Conservation (phyloP, 2,329 filamentous ascomycete species). For the Beauveria varroae region DNA sequence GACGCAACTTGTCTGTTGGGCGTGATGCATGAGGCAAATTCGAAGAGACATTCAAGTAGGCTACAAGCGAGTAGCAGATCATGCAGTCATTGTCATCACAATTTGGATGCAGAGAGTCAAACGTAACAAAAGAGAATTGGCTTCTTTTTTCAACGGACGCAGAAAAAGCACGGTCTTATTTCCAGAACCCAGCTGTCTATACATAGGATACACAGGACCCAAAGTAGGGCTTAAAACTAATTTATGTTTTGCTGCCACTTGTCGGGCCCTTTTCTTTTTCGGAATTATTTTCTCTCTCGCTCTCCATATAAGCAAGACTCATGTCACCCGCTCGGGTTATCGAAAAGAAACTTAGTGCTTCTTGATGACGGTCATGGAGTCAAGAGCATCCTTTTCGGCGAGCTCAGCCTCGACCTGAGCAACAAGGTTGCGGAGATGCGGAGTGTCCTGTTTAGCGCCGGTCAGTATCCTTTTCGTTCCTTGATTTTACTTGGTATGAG, state of each 20-base stretch:
- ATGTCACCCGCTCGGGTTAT: not conserved
- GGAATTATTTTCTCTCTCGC: not conserved
- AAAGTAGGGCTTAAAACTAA: not conserved
- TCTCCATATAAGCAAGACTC: not conserved
- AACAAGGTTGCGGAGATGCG: slow-evolving; percentile 48
- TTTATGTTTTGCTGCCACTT: not conserved
- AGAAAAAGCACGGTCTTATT: not conserved
- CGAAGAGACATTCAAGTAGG: too few species aligned
- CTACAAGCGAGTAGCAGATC: too few species aligned
- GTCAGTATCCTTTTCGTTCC: not conserved
- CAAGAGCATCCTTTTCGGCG: slow-evolving; percentile 45
- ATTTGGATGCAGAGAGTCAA: not conserved
- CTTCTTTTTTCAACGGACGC: not conserved
- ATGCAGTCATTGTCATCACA: too few species aligned
- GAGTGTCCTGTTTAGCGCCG: slow-evolving; percentile 33
- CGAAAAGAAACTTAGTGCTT: slow-evolving; percentile 31
- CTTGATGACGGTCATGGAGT: slow-evolving; percentile 43
- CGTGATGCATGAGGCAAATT: too few species aligned
- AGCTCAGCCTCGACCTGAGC: slow-evolving; percentile 41
- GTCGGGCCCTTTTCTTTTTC: not conserved
- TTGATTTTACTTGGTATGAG: not conserved
- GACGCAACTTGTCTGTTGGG: too few species aligned
- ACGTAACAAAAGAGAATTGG: not conserved
- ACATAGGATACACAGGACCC: slow-evolving; percentile 27
- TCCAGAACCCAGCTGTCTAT: slow-evolving; percentile 22